A percentile compares a stretch with the other conserved stretches of the same genome.
Conservation (phyloP, 2,329 filamentous ascomycete species). For the Pseudogymnoascus sp. region DNA sequence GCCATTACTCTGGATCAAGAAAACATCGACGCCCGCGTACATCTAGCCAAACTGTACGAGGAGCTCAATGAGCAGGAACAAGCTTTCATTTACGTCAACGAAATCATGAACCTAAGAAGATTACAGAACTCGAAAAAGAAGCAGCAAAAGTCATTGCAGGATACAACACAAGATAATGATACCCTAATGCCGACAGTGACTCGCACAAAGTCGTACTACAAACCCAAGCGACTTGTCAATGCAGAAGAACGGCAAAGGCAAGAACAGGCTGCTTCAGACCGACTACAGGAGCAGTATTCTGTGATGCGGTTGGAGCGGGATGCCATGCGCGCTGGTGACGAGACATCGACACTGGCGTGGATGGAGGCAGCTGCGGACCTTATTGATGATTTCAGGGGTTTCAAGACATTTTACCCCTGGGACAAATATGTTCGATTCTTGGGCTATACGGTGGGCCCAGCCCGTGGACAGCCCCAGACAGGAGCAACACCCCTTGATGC, state of each 20-base stretch:
- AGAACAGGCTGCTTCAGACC: conserved; percentile 28
- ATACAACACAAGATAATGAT: conserved; percentile 32
- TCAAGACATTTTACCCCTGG: conserved; percentile 59
- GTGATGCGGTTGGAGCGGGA: conserved; percentile 37
- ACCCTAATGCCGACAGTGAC: conserved; percentile 12
- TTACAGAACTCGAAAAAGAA: conserved; percentile 26
- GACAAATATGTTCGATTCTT: conserved; percentile 57
- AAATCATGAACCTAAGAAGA: conserved; percentile 60
- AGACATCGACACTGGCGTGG: conserved; percentile 35
- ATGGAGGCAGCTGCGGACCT: conserved; percentile 53
- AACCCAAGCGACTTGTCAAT: conserved; percentile 28
- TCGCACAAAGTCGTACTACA: conserved; percentile 17
- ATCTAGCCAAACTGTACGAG: conserved; percentile 80
- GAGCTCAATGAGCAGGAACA: conserved; percentile 64
- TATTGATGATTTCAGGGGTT: conserved; percentile 56
- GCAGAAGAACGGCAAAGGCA: conserved; percentile 27
- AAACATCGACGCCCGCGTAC: conserved; percentile 68
- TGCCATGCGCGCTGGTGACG: conserved; percentile 25
- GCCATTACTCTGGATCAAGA: conserved; percentile 65
- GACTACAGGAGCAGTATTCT: conserved; percentile 32
- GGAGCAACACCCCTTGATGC: conserved; percentile 22
- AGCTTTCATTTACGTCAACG: conserved; percentile 68
- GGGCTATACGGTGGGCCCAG: conserved; percentile 29
- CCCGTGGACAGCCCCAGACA: conserved; percentile 17
- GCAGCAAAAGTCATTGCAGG: conserved; percentile 25